Base-by-base conservation (phyloP, 2,329 filamentous ascomycete genomes). In the Penicillium sclerotigenum region DNA sequence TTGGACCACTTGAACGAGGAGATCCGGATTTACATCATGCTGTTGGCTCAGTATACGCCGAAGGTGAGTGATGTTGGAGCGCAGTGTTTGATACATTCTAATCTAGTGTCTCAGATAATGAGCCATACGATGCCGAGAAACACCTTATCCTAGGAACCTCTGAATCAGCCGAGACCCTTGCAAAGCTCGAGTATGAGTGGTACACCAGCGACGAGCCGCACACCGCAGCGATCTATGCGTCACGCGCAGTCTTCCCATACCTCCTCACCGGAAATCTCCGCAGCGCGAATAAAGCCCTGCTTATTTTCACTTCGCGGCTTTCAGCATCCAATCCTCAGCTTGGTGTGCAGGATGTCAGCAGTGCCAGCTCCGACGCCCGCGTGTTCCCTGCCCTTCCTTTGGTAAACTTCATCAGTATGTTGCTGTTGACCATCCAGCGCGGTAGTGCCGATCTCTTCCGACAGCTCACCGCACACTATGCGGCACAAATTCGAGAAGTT, bases 21-120 rank as follows among this genome's bases (percentile, higher is more conserved):
- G 94, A 99, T 70, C 89, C 93, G 3, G 94, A 97, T 68, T 80
- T 99, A 54, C 94, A 99, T 75, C 92, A 97, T 76, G 91, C 96
- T 41, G 87, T 87, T 34, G 94, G 94, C 48, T 87, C 85, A 31
- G 79, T 97, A 41, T 96, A 91, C 72, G 93, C 92, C n/a, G 88
- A 95, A 69, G 82, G 83, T 84, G 73, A 20, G 68, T 64, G 10
- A 20, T 46, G 33, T 40, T 34, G 26, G 43, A 45, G 18, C 13
- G 5, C 46, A 28, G 38, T 38, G 5, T 45, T 52, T n/a, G 24
- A n/a, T 33, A 40, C 9, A 40, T 40, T 57, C 60, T 67, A 61
- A 67, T 34, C 34, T 51, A 58, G 38, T 22, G 43, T 24, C 41
- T 54, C 61, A 85, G 93, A 97, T 66, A 88, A 92, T 73, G 91